These are phyloP conservation scores for Pycnococcus provasolii DNA, from an alignment of 139 green algal species.

Conservation along the genomic window DNA sequence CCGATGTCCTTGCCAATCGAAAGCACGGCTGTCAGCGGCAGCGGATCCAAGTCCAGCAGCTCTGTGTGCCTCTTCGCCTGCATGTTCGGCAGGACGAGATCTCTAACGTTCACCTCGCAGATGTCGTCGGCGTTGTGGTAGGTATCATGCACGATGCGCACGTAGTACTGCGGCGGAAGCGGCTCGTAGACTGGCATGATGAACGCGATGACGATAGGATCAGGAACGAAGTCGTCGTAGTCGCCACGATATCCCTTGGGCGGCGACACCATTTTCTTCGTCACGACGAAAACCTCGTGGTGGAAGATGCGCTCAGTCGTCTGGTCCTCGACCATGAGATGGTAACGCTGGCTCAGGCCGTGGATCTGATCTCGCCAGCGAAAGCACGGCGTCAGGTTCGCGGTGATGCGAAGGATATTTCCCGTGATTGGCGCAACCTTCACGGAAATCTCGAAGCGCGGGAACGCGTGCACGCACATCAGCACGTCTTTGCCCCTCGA, in stretches of 20 bases:
- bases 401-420: conserved; percentile 71
- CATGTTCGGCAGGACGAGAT: conserved; percentile 42
- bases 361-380: conserved; percentile 44
- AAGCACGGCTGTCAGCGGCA: conserved; percentile 70
- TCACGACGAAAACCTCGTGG: conserved; percentile 74
- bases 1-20: conserved; percentile 51
- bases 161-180: conserved; percentile 66
- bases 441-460: conserved; percentile 57
- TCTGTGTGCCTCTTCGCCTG: conserved; percentile 49
- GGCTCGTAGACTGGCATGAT: conserved; percentile 94
- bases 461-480: conserved; percentile 58
- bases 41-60: conserved; percentile 85
- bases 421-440: conserved; percentile 87
- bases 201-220: conserved; percentile 54
- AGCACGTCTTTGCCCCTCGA: conserved; percentile 33
- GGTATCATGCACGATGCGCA: conserved; percentile 59
- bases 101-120: conserved; percentile 34
- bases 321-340: conserved; percentile 85
- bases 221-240: too few relatives aligned
- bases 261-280: conserved; percentile 59
- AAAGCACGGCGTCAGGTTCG: conserved; percentile 20
- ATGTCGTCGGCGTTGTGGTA: conserved; percentile 54
- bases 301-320: conserved; percentile 91
- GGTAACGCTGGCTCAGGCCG: conserved; percentile 54
- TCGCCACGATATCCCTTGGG: not conserved